Percentiles rank a stretch among this genome's conserved stretches.
These are phyloP conservation scores for Viola pubescens DNA, from an alignment of 441 rosid species.

Conservation along the genomic window DNA sequence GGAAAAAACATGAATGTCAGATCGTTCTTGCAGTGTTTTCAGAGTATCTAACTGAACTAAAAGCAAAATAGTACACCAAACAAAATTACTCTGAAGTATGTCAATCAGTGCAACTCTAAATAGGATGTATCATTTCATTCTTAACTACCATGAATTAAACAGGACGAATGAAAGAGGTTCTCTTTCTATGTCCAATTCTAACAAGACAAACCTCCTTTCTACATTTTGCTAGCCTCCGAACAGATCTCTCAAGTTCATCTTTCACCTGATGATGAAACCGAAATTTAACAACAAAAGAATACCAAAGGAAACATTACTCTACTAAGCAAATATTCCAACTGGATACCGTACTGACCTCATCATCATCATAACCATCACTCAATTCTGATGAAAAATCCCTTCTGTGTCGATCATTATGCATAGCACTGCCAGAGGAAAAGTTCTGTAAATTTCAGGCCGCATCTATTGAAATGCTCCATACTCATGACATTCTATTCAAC, in stretches of 20 bases:
- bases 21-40: too few relatives aligned
- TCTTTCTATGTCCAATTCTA: neutral
- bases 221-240: conserved; percentile 43
- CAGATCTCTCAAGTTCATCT: conserved; percentile 42
- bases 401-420: conserved; percentile 29
- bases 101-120: too few relatives aligned
- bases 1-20: too few relatives aligned
- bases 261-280: conserved; percentile 39
- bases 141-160: neutral
- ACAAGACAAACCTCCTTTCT: conserved; percentile 48
- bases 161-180: neutral
- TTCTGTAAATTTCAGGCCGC: neutral
- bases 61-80: too few relatives aligned
- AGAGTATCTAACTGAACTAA: too few relatives aligned
- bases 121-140: too few relatives aligned
- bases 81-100: too few relatives aligned
- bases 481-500: neutral
- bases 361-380: conserved; percentile 30
- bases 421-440: conserved; percentile 31
- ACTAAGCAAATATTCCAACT: neutral
- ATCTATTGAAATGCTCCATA: neutral
- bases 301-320: neutral
- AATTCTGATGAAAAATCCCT: conserved; percentile 46
- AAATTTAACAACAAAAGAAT: neutral
- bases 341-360: conserved; percentile 35